Percentiles rank a stretch among this genome's conserved stretches.
These are phyloP conservation scores for Aureobasidium melanogenum DNA, from an alignment of 2,329 filamentous ascomycete genomes.

Conservation along the genomic window DNA sequence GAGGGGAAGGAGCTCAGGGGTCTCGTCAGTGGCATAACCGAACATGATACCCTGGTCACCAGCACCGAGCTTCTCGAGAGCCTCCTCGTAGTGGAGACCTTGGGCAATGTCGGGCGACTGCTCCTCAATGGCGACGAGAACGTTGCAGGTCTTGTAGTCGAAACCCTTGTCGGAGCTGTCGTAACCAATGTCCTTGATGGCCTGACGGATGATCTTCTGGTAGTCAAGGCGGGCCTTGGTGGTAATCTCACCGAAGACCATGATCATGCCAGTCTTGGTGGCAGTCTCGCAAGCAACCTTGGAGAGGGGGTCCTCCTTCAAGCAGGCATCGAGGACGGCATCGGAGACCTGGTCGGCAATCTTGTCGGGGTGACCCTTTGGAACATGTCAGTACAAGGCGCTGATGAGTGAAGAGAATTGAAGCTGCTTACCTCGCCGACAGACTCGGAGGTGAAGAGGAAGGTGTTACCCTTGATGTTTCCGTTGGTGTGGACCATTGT, in stretches of 20 bases:
- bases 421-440: conserved; percentile 40
- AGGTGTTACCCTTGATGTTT: conserved; percentile 18
- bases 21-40: conserved; percentile 98
- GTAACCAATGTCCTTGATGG: conserved; percentile 98
- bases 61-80: conserved; percentile 92
- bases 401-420: background rate
- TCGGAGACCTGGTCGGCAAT: conserved; percentile 84
- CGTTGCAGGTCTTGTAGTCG: conserved; percentile 99
- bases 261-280: conserved; percentile 99
- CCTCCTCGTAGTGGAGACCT: conserved; percentile 96
- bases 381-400: conserved; percentile 9
- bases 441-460: conserved; percentile 43
- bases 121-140: conserved; percentile 97
- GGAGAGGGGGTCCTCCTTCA: conserved; percentile 88
- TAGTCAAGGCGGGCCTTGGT: conserved; percentile 95
- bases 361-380: conserved; percentile 28
- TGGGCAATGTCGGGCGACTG: conserved; percentile 98
- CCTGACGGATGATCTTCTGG: conserved; percentile 89
- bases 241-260: conserved; percentile 98
- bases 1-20: conserved; percentile 89
- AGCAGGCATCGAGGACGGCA: conserved; percentile 95
- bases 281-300: conserved; percentile 98
- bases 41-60: conserved; percentile 99
- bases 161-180: conserved; percentile 96
- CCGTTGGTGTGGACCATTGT: conserved; percentile 19